Conservation (phyloP, 495 filamentous ascomycete genomes). For the Aspergillus sclerotiicarbonarius region DNA sequence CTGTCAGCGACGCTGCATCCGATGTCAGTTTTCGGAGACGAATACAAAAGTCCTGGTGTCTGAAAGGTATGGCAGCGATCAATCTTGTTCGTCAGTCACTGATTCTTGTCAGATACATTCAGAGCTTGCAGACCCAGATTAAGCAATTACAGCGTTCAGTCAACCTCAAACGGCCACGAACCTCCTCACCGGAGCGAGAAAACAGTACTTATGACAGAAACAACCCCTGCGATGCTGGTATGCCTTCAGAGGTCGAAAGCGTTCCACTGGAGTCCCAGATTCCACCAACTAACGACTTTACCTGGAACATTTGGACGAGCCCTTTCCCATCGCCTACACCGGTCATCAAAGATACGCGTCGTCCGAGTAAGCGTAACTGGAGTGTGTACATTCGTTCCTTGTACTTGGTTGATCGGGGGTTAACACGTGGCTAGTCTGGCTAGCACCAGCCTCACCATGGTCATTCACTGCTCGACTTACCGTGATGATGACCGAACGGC, state of each 20-base stretch:
- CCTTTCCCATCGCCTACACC: background rate
- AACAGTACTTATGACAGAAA: background rate
- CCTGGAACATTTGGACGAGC: background rate
- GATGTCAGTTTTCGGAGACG: constrained; percentile 24
- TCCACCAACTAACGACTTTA: background rate
- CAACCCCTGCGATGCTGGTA: background rate
- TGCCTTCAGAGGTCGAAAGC: too few relatives aligned
- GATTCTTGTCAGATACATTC: background rate
- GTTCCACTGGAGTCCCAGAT: background rate
- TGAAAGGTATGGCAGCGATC: constrained; percentile 19
- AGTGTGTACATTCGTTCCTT: constrained; percentile 14
- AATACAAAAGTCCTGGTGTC: constrained; percentile 22
- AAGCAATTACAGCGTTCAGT: background rate
- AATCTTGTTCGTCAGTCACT: too few relatives aligned
- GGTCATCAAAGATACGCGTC: background rate
- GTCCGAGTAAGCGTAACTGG: constrained; percentile 17
- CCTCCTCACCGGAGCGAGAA: background rate
- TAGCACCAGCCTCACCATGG: constrained; percentile 32
- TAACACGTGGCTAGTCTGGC: constrained; percentile 22
- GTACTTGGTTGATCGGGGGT: background rate
- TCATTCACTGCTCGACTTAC: constrained; percentile 30
- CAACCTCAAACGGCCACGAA: background rate
- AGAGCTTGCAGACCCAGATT: background rate
- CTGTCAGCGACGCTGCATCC: constrained; percentile 24
- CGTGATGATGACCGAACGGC: constrained; percentile 31